Base-by-base conservation (phyloP, 2,329 filamentous ascomycete genomes). In the Pseudocercospora crystallina region DNA sequence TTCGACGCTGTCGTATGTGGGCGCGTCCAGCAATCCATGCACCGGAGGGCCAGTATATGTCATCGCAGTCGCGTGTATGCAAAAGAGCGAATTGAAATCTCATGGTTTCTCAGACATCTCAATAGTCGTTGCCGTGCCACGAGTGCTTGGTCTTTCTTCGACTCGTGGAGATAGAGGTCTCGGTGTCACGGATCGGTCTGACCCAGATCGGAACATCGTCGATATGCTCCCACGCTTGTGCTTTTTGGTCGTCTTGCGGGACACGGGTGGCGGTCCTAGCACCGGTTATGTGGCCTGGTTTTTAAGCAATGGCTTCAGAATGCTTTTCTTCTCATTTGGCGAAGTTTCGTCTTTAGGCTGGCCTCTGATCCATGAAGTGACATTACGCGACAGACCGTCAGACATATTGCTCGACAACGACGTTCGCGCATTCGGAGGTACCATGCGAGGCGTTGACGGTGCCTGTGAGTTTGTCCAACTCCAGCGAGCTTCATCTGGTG, bases 361-460 rank as follows among this genome's bases (percentile, higher is more conserved):
- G 12, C 34, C 15, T 17, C 40, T 43, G 5, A 49, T 35, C 54
- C 54, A 57, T 1, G 47, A 43, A 39, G 51, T 36, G 3, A 57
- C 42, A 42, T 34, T 47, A 10, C 48, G 40, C 20, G 20, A 26
- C 20, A 26, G 20, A 7, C 20, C 7, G 20, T 26, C 20, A 12
- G 51, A 26, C 10, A 17, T 33, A n/a, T 29, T 32, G 38, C 37
- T 41, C 29, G 43, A 35, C 12, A 51, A 35, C 3, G 48, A 51
- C 13, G 34, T n/a, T 7, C 36, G 41, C 3, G 41, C 34, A 26
- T 43, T 48, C 2, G 50, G 47, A 3, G 54, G 33, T 8, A 38
- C 36, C 5, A 62, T 41, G 9, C 61, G 56, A 26, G 63, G 63
- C 12, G 63, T 65, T 14, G 58, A 50, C 5, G 63, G 63, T n/a